Percentiles rank a stretch among this genome's conserved stretches.
These are phyloP conservation scores for Coemansia javaensis DNA, from an alignment of 192 early-diverging fungal species.

Conservation along the genomic window DNA sequence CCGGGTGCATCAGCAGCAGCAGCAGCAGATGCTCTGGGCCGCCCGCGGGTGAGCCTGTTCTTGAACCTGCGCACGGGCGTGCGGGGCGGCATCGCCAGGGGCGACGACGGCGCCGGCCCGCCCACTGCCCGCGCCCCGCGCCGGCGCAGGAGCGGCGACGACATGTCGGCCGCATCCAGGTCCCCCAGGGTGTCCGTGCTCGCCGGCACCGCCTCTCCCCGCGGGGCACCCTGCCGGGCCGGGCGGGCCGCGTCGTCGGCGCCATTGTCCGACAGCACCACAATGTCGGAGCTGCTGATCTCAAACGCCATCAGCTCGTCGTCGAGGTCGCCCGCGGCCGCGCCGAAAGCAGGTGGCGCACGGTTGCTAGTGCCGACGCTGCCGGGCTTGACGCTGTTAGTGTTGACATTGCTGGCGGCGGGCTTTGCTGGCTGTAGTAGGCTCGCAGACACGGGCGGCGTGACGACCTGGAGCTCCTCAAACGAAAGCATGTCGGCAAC, in stretches of 20 bases:
- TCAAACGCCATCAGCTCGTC: slow-evolving; percentile 24
- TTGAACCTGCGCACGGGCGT: neutral
- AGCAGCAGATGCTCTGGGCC: no score
- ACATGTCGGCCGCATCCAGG: neutral
- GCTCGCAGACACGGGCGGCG: no score
- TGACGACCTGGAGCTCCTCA: slow-evolving; percentile 15
- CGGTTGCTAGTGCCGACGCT: neutral
- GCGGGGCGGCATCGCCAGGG: neutral
- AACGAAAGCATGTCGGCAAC: slow-evolving; percentile 1
- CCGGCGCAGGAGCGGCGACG: slow-evolving; percentile 5
- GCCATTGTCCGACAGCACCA: slow-evolving; percentile 27
- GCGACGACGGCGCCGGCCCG: neutral
- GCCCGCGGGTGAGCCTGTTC: no score
- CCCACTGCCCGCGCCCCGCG: neutral
- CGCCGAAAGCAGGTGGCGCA: neutral
- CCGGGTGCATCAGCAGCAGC: no score
- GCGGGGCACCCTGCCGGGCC: no score
- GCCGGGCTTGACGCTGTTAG: no score
- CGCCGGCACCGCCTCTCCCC: no score
- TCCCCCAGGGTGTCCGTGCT: neutral
- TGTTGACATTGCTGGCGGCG: no score
- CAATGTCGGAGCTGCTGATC: slow-evolving; percentile 17
- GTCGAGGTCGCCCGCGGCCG: slow-evolving; percentile 1
- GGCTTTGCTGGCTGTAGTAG: neutral
- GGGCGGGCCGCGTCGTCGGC: neutral